These are phyloP conservation scores for Penicillium paxilli DNA, from an alignment of 495 filamentous ascomycete genomes.

Conservation along the genomic window DNA sequence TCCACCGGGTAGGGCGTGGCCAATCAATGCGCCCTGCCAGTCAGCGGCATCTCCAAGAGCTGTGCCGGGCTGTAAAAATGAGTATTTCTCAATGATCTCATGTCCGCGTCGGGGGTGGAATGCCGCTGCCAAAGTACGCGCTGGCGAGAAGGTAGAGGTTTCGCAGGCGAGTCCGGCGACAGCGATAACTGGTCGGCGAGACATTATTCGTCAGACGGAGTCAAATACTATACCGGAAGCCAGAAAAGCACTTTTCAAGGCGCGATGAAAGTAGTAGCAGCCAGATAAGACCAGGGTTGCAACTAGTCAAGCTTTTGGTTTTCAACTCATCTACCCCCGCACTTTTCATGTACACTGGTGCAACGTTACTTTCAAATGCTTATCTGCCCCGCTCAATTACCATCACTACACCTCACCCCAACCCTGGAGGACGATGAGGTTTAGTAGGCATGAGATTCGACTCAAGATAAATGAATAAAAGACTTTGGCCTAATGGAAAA, in stretches of 20 bases:
- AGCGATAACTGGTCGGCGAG: constrained; percentile 43
- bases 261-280: not conserved
- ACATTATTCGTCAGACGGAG: not conserved
- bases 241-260: not conserved
- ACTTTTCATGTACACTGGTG: constrained; percentile 7
- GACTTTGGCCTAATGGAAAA: no score
- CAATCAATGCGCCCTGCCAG: constrained; percentile 55
- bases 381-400: not conserved
- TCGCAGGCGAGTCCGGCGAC: constrained; percentile 59
- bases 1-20: constrained; percentile 56
- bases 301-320: not conserved
- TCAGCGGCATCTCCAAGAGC: constrained; percentile 41
- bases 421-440: no score
- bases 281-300: not conserved
- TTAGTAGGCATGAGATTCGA: no score
- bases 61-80: constrained; percentile 43
- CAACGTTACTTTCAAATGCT: constrained; percentile 11
- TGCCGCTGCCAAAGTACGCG: constrained; percentile 48
- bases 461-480: no score
- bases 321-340: not conserved
- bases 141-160: constrained; percentile 56
- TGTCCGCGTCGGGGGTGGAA: constrained; percentile 51
- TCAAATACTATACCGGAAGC: not conserved
- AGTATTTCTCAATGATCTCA: constrained; percentile 48
- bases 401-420: no score